phyloP scores from a whole-genome alignment of 2,329 filamentous ascomycete genomes.

The Calonectria pauciramosa region DNA sequence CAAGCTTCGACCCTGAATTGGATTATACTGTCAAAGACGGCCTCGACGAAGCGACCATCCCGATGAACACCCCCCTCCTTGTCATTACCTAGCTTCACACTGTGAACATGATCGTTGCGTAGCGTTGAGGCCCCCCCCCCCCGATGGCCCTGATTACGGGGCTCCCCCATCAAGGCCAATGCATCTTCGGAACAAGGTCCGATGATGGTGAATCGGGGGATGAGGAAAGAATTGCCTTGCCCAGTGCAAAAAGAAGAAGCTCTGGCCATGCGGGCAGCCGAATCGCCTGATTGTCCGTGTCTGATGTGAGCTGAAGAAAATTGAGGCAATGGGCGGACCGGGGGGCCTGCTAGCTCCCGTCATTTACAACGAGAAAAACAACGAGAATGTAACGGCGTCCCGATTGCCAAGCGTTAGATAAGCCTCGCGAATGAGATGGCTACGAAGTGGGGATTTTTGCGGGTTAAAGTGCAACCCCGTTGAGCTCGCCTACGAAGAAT shows the following conservation, averaged over 20 bases:
- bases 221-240: slow-evolving; percentile 5
- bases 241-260: slow-evolving; percentile 10
- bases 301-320: slow-evolving; percentile 27
- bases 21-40: slow-evolving; percentile 31
- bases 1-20: slow-evolving; percentile 19
- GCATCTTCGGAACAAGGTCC: slow-evolving; percentile 17
- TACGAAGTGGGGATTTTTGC: slow-evolving; percentile 30
- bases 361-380: slow-evolving; percentile 25
- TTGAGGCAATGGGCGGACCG: slow-evolving; percentile 39
- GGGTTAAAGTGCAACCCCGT: slow-evolving; percentile 26
- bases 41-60: slow-evolving; percentile 31
- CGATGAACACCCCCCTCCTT: slow-evolving; percentile 22
- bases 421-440: slow-evolving; percentile 32
- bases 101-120: slow-evolving; percentile 26
- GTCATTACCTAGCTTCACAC: slow-evolving; percentile 23
- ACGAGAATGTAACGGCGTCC: slow-evolving; percentile 33
- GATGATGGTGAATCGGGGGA: slow-evolving; percentile 20
- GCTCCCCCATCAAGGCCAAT: slow-evolving; percentile 11
- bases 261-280: slow-evolving; percentile 15
- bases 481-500: slow-evolving; percentile 25
- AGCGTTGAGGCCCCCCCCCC: slow-evolving; percentile 17
- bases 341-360: slow-evolving; percentile 39
- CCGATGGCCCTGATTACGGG: slow-evolving; percentile 14
- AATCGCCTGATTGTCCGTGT: slow-evolving; percentile 25
- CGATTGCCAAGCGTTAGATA: slow-evolving; percentile 40